phyloP scores from a whole-genome alignment of 1,284 basidiomycete genomes.

The Trichosporon sp. region DNA sequence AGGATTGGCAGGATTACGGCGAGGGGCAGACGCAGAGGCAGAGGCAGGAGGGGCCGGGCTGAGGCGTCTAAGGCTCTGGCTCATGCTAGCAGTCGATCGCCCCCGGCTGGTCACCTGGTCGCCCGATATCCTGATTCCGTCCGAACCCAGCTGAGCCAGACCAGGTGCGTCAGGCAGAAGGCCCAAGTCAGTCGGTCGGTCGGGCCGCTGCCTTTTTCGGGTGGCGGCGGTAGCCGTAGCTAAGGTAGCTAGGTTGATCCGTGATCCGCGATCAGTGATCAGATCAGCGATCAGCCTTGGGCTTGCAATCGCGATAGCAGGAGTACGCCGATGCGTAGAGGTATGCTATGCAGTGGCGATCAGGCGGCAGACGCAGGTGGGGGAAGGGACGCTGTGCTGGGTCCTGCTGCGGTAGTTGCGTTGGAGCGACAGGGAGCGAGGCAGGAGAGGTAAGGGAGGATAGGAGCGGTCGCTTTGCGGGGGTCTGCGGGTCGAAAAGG shows the following conservation, averaged over 20 bases:
- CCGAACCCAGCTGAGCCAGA: too few relatives aligned
- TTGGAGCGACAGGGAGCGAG: too few relatives aligned
- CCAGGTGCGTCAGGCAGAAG: too few relatives aligned
- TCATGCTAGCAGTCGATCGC: neutral
- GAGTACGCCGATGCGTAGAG: neutral
- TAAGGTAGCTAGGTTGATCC: too few relatives aligned
- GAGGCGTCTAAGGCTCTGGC: conserved; percentile 3
- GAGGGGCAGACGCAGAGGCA: too few relatives aligned
- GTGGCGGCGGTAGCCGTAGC: neutral
- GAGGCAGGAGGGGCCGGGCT: neutral
- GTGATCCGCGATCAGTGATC: neutral
- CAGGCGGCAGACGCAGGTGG: neutral
- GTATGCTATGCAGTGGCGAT: neutral
- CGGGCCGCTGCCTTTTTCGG: neutral
- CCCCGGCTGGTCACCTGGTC: neutral
- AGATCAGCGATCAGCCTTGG: neutral
- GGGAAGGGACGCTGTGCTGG: neutral
- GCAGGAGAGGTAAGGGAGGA: too few relatives aligned
- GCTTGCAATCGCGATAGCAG: neutral
- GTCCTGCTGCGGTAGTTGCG: too few relatives aligned
- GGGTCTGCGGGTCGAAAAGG: neutral
- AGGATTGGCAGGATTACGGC: neutral
- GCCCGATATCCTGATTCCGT: neutral
- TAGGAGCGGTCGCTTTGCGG: neutral
- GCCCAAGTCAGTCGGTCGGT: too few relatives aligned